Evolutionary conservation across 495 filamentous ascomycete species (phyloP).

Genomic region (Talaromyces nanjingensis): DNA sequence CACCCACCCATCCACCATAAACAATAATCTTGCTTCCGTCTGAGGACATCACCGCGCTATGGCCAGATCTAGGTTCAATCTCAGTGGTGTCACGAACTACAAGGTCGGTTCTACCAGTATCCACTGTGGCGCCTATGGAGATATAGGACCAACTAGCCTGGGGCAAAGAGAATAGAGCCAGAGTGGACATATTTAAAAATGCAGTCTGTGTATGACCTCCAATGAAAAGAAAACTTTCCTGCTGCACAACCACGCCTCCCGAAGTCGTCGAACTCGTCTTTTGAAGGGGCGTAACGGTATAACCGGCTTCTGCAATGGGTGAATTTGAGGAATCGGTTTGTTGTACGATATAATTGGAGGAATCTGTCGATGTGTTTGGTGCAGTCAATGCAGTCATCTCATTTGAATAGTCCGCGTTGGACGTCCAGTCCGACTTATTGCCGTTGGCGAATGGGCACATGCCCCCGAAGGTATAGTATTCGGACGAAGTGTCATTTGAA

Average conservation of each 20-base stretch:
- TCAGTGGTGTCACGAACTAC: constrained; percentile 26
- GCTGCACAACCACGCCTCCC: constrained; percentile 48
- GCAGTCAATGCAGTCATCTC: constrained; percentile 53
- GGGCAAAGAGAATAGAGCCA: constrained; percentile 80
- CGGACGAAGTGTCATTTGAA: constrained; percentile 38
- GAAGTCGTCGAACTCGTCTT: constrained; percentile 54
- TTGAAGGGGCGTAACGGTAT: constrained; percentile 65
- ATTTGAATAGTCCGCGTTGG: constrained; percentile 68
- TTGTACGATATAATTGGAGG: constrained; percentile 28
- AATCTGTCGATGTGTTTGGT: constrained; percentile 11
- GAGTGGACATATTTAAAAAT: constrained; percentile 89
- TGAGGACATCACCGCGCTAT: constrained; percentile 69
- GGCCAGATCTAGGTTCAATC: constrained; percentile 77
- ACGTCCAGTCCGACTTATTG: constrained; percentile 45
- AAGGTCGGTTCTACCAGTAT: constrained; percentile 37
- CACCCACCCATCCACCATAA: constrained; percentile 87
- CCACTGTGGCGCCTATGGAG: constrained; percentile 43
- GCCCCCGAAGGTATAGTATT: constrained; percentile 75
- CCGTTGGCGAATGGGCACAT: constrained; percentile 65
- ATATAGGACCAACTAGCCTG: constrained; percentile 82
- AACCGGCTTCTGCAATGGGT: constrained; percentile 80
- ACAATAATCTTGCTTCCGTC: constrained; percentile 71
- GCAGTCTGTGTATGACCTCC: constrained; percentile 79
- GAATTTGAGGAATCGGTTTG: constrained; percentile 42
- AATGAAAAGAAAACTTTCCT: constrained; percentile 71